Evolutionary conservation across 139 green algal species (phyloP), one percentile per base, ranked within the genome.

Genomic region (Chlamydomonas incerta): DNA sequence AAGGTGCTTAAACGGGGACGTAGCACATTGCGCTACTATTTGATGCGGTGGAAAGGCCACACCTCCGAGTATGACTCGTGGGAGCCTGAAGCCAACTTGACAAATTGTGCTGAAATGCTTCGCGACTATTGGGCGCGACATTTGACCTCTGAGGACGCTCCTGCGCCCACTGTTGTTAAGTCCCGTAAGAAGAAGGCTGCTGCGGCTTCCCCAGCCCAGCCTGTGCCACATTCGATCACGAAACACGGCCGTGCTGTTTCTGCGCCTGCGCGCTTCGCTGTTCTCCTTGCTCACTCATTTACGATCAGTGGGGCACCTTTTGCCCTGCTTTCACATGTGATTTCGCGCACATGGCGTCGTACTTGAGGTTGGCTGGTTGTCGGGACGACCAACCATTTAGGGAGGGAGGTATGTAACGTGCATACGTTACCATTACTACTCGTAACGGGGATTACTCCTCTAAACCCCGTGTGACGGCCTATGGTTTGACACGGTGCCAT

Each of bases 321-420:
- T 67, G 60, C 60, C n/a, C n/a, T 67, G 60, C 60, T 67, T 24
- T 67, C n/a, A 67, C 60, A 67, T n/a, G n/a, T n/a, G n/a, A n/a
- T n/a, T n/a, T n/a, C n/a, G n/a, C n/a, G n/a, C n/a, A n/a, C n/a
- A n/a, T n/a, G n/a, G n/a, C n/a, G n/a, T n/a, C n/a, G n/a, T n/a
- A n/a, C n/a, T n/a, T n/a, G n/a, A n/a, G n/a, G n/a, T n/a, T n/a
- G n/a, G n/a, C n/a, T n/a, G n/a, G n/a, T n/a, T n/a, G n/a, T n/a
- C n/a, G n/a, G n/a, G n/a, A n/a, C n/a, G n/a, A n/a, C n/a, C n/a
- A n/a, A n/a, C n/a, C n/a, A n/a, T n/a, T n/a, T n/a, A n/a, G n/a
- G n/a, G n/a, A n/a, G n/a, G n/a, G n/a, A n/a, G n/a, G n/a, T n/a
- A n/a, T n/a, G n/a, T n/a, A n/a, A n/a, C n/a, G n/a, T n/a, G n/a